These are phyloP conservation scores for Xylaria intraflava DNA, from an alignment of 495 filamentous ascomycete genomes.

Conservation along the genomic window DNA sequence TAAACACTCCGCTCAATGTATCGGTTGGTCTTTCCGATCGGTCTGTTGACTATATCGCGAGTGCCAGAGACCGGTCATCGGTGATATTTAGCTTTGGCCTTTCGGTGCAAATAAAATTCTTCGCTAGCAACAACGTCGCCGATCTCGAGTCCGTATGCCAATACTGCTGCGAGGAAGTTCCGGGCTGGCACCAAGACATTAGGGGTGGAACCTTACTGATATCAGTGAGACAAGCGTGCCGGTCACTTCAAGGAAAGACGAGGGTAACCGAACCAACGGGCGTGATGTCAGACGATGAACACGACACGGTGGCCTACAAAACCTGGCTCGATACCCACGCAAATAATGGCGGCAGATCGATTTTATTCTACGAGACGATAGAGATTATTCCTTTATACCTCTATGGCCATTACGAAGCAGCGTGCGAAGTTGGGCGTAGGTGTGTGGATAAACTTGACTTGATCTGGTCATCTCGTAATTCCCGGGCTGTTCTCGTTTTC, in stretches of 20 bases:
- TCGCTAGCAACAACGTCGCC: conserved; percentile 64
- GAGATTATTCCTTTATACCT: conserved; percentile 66
- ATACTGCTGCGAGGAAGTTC: conserved; percentile 69
- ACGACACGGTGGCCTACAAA: conserved; percentile 60
- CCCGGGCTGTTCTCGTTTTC: conserved; percentile 56
- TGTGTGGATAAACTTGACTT: conserved; percentile 51
- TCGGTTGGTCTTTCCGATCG: conserved; percentile 57
- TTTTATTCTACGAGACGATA: conserved; percentile 66
- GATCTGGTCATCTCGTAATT: conserved; percentile 68
- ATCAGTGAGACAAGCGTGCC: conserved; percentile 62
- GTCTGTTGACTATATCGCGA: conserved; percentile 63
- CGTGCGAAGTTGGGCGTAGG: conserved; percentile 58
- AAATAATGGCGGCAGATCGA: conserved; percentile 44
- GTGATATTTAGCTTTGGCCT: conserved; percentile 69
- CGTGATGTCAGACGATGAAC: conserved; percentile 66
- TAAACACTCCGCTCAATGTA: conserved; percentile 56
- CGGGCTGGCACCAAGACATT: conserved; percentile 67
- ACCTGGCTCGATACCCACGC: conserved; percentile 40
- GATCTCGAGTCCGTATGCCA: conserved; percentile 70
- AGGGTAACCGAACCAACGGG: conserved; percentile 45
- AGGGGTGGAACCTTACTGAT: conserved; percentile 71
- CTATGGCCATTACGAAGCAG: conserved; percentile 67
- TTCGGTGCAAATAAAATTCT: conserved; percentile 63
- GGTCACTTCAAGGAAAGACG: conserved; percentile 82
- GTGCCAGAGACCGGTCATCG: conserved; percentile 67